Base-by-base conservation (phyloP, 345 rosid species). In the Arabidopsis thaliana region DNA sequence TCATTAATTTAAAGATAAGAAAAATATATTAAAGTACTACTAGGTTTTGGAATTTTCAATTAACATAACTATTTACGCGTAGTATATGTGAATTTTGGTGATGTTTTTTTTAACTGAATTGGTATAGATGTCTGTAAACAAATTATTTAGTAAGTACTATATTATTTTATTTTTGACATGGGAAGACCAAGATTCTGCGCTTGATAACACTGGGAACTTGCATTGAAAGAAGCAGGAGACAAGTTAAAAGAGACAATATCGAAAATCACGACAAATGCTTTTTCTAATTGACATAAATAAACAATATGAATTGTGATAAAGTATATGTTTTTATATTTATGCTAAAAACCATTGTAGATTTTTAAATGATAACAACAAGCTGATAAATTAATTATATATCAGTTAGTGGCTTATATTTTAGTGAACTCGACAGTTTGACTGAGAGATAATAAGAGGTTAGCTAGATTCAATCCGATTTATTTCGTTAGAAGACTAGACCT, bases 201-300 rank as follows among this genome's bases (percentile, higher is more conserved):
- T 52, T 62, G 59, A 69, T 69, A 63, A 62, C 0, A 24, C 69
- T 76, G 20, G 75, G 75, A 69, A 76, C 70, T 62, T 76, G 75
- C 70, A 65, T 62, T 69, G 70, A 69, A 69, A 45, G 48, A 59
- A 7, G 63, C 79, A 68, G n/a, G 24, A 10, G 59, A 76, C 80
- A 69, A 67, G 45, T 23, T 46, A 24, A 36, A 65, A 49, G 61
- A 44, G 64, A 61, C 74, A 60, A 12, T 45, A 62, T 62, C 37
- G 71, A 45, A 76, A 69, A 34, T 22, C 64, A 52, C 48, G 57
- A 51, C 11, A 14, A 7, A n/a, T 0, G 38, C 28, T 55, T 64
- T 51, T 30, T 30, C 23, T 28, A 20, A 4, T 32, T 20, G 44
- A 42, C 49, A 32, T 7, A 10, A 16, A 20, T 28, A 11, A 30